Base-by-base conservation (phyloP, 306 rosid species). In the Rosa rugosa region DNA sequence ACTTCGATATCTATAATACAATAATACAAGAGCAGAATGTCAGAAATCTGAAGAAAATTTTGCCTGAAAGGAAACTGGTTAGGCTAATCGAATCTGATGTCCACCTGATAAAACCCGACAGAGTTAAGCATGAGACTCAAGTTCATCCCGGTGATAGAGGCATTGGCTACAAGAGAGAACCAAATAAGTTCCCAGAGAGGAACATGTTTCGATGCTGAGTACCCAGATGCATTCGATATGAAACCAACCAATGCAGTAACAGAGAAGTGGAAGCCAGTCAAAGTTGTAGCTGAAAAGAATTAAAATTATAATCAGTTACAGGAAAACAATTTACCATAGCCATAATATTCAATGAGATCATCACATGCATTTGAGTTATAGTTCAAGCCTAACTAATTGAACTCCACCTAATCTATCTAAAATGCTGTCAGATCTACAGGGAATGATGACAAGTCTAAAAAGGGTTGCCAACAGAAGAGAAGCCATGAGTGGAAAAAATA, bases 71-170 rank as follows among this genome's bases (percentile, higher is more conserved):
- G 9, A 45, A 78, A 44, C 44, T 16, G 57, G 40, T 42, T 10
- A 10, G 10, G 49, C 60, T 47, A 51, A 59, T 49, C 40, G 22
- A 83, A 13, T 65, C 47, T 17, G 51, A 22, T 41, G 38, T 68
- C 20, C 18, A 86, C 89, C 87, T 86, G 89, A 72, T 86, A 86
- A 81, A 86, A 86, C 47, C 89, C 89, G 22, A 83, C 89, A 40
- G 89, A 86, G 89, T 86, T 86, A 62, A 86, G 80, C 89, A 86
- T 83, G 79, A 86, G 89, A 79, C 85, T 86, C 78, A 86, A 81
- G 84, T 86, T 86, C 89, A 86, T 86, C 53, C 87, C 87, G 2
- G 87, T 77, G 72, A 86, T 81, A 5, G 89, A 86, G 11, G 80
- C 78, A 66, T 86, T 86, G 59, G 89, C 87, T 8, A 86, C 76